Percentiles rank a stretch among this genome's conserved stretches.
Evolutionary conservation across 345 rosid species (phyloP).

Genomic region (Salix suchowensis): DNA sequence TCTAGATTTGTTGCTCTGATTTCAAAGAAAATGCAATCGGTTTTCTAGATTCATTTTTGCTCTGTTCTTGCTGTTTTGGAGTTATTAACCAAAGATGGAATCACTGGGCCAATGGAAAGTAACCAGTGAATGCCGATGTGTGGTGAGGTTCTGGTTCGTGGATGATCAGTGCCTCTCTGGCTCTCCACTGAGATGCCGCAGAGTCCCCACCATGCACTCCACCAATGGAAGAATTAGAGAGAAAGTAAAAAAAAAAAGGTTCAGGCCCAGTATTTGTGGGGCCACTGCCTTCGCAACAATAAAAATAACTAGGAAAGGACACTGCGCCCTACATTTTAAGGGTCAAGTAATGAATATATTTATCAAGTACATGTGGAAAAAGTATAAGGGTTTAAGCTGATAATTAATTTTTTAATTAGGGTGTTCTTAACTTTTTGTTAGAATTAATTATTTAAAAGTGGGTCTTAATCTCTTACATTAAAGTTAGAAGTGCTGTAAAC

Average conservation of each 20-base stretch:
- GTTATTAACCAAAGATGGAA: background rate
- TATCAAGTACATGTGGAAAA: background rate
- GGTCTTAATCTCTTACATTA: slow-evolving; percentile 2
- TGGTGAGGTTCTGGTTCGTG: background rate
- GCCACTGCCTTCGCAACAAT: slow-evolving; percentile 12
- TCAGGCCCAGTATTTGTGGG: background rate
- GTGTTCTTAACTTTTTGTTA: background rate
- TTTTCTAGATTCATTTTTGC: background rate
- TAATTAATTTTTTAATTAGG: background rate
- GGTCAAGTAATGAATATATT: slow-evolving; percentile 13
- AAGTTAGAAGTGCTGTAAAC: background rate
- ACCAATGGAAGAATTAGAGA: background rate
- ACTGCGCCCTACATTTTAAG: background rate
- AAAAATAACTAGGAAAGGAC: slow-evolving; percentile 2
- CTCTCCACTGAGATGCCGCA: slow-evolving; percentile 8
- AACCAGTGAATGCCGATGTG: background rate
- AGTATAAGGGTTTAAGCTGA: background rate
- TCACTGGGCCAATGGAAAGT: background rate
- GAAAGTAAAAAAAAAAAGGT: background rate
- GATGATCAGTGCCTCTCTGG: background rate
- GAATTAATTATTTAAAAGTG: background rate
- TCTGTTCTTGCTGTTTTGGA: background rate
- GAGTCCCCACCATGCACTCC: slow-evolving; percentile 6
- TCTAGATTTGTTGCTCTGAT: background rate
- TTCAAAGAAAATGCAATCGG: background rate